A percentile compares a stretch with the other conserved stretches of the same genome.
Evolutionary conservation across 768 basidiomycete species (phyloP).

Genomic region (Lactifluus hygrophoroides): DNA sequence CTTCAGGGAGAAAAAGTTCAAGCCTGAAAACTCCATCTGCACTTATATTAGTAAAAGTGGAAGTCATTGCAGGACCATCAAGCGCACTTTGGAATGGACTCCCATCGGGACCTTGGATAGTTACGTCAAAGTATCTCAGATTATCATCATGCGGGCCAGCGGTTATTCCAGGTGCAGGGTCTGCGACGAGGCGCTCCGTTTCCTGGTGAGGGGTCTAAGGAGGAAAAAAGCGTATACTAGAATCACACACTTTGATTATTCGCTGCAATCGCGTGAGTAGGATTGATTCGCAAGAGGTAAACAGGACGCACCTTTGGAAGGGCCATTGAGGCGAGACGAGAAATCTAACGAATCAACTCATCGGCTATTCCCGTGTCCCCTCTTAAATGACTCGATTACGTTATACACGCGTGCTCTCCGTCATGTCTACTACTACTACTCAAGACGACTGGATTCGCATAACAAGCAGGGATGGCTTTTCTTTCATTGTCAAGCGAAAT

Average conservation of each 20-base stretch:
- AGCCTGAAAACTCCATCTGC: constrained; percentile 87
- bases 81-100: constrained; percentile 74
- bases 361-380: background rate
- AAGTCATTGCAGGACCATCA: background rate
- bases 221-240: background rate
- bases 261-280: constrained; percentile 29
- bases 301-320: constrained; percentile 41
- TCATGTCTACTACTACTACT: too few species aligned
- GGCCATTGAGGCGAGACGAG: constrained; percentile 31
- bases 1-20: constrained; percentile 97
- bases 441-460: constrained; percentile 65
- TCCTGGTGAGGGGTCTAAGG: constrained; percentile 45
- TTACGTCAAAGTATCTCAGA: constrained; percentile 96
- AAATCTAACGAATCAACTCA: background rate
- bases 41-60: background rate
- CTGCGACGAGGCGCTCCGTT: constrained; percentile 92
- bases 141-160: constrained; percentile 96
- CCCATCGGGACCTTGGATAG: constrained; percentile 88
- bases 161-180: constrained; percentile 96
- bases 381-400: background rate
- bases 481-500: constrained; percentile 68
- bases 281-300: background rate
- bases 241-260: constrained; percentile 41
- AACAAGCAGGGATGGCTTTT: constrained; percentile 69
- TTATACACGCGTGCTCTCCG: constrained; percentile 5